Percentiles rank a stretch among this genome's conserved stretches.
phyloP scores from a whole-genome alignment of 129 eudicot genomes.

The Sambucus nigra region DNA sequence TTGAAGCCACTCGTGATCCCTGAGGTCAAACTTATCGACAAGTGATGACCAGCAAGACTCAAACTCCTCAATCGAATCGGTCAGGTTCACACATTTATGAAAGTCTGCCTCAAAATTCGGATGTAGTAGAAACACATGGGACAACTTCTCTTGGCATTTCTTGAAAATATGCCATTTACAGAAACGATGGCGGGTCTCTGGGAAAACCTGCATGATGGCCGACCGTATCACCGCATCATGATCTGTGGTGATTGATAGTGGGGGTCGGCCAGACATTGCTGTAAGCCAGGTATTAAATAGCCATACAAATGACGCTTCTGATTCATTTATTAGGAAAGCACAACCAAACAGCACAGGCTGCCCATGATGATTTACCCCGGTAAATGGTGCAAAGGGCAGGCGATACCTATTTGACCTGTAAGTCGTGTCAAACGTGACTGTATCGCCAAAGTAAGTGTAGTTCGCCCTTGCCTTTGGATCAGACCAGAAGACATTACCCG shows the following conservation, averaged over 20 bases:
- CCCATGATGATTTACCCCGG: conserved; percentile 66
- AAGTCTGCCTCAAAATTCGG: conserved; percentile 57
- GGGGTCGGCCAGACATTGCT: conserved; percentile 48
- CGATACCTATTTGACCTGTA: conserved; percentile 49
- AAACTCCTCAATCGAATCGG: conserved; percentile 47
- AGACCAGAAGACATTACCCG: conserved; percentile 58
- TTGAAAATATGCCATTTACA: conserved; percentile 66
- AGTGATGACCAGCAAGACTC: conserved; percentile 54
- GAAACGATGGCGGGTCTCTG: conserved; percentile 52
- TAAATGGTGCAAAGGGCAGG: conserved; percentile 64
- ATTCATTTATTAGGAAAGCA: conserved; percentile 51
- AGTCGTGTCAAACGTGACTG: conserved; percentile 49
- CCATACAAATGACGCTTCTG: conserved; percentile 48
- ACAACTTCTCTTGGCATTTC: conserved; percentile 47
- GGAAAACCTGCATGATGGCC: conserved; percentile 57
- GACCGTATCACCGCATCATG: conserved; percentile 45
- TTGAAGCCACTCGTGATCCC: conserved; percentile 58
- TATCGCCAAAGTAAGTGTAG: conserved; percentile 56
- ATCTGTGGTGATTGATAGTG: conserved; percentile 57
- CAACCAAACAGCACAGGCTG: conserved; percentile 69
- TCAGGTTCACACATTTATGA: conserved; percentile 46
- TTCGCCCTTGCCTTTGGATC: conserved; percentile 47
- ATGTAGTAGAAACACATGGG: conserved; percentile 41
- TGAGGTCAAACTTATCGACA: conserved; percentile 40
- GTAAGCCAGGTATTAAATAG: conserved; percentile 55